phyloP scores from a whole-genome alignment of 257 asterid species.

The Nicotiana benthamiana region DNA sequence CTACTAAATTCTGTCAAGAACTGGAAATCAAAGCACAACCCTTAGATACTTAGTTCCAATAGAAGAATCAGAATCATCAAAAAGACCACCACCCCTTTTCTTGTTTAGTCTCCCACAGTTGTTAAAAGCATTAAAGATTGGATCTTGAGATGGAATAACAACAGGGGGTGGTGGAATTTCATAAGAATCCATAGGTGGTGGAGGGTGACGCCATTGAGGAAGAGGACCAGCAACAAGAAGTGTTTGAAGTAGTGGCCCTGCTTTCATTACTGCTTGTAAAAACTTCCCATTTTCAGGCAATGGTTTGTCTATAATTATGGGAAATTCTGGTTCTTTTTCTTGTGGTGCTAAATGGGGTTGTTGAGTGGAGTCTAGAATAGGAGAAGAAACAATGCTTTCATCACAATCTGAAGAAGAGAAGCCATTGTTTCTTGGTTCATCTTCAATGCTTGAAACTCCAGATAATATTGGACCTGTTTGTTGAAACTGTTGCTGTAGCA shows the following conservation, averaged over 20 bases:
- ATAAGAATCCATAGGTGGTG: conserved; percentile 67
- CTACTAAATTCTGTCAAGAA: neutral
- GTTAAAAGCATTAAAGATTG: conserved; percentile 7
- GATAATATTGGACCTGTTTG: conserved; percentile 37
- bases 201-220: conserved; percentile 98
- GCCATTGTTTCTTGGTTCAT: conserved; percentile 45
- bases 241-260: conserved; percentile 90
- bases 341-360: neutral
- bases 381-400: conserved; percentile 77
- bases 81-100: conserved; percentile 37
- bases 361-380: conserved; percentile 10
- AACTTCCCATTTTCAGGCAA: conserved; percentile 80
- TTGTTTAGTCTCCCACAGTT: conserved; percentile 36
- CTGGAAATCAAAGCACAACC: conserved; percentile 36
- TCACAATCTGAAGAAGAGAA: conserved; percentile 67
- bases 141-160: conserved; percentile 28
- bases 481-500: conserved; percentile 16
- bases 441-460: conserved; percentile 53
- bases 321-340: conserved; percentile 16
- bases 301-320: conserved; percentile 29
- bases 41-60: conserved; percentile 46
- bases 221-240: conserved; percentile 83
- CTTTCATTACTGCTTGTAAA: conserved; percentile 76
- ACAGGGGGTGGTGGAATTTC: conserved; percentile 89
- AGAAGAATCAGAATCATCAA: conserved; percentile 39